These are phyloP conservation scores for Diaporthe nobilis DNA, from an alignment of 2,329 filamentous ascomycete species.

Conservation along the genomic window DNA sequence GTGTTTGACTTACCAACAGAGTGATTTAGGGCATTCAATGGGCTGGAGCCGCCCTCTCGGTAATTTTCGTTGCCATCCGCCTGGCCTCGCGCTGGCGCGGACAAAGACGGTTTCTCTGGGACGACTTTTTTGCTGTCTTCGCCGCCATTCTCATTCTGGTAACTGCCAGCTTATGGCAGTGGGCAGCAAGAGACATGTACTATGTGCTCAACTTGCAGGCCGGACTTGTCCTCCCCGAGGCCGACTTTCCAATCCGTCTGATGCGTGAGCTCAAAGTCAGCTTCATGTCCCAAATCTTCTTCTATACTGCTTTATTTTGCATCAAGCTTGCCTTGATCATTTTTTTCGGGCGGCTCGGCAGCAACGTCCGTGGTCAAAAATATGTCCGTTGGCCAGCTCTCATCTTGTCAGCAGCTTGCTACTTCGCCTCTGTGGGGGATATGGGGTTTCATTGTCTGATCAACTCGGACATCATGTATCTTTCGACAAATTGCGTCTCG, in stretches of 20 bases:
- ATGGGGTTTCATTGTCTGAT: background rate
- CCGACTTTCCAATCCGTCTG: background rate
- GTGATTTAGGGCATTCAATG: background rate
- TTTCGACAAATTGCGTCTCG: background rate
- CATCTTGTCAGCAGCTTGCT: background rate
- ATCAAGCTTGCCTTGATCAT: conserved; percentile 15
- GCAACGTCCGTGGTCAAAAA: conserved; percentile 4
- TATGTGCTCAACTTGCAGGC: background rate
- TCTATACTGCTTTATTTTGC: background rate
- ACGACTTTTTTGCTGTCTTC: background rate
- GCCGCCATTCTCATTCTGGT: background rate
- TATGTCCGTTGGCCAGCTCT: conserved; percentile 26
- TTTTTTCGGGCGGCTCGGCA: conserved; percentile 29
- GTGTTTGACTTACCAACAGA: background rate
- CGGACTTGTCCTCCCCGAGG: background rate
- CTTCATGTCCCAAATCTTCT: background rate
- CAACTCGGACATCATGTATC: background rate
- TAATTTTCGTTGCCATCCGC: background rate
- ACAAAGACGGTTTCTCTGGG: conserved; percentile 4
- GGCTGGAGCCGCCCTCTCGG: background rate
- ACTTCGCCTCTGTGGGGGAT: background rate
- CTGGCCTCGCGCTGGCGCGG: background rate
- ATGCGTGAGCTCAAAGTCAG: background rate
- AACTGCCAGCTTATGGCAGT: background rate
- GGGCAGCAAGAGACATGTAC: background rate